Base-by-base conservation (phyloP, 768 basidiomycete species). In the Cytidiella melzeri region DNA sequence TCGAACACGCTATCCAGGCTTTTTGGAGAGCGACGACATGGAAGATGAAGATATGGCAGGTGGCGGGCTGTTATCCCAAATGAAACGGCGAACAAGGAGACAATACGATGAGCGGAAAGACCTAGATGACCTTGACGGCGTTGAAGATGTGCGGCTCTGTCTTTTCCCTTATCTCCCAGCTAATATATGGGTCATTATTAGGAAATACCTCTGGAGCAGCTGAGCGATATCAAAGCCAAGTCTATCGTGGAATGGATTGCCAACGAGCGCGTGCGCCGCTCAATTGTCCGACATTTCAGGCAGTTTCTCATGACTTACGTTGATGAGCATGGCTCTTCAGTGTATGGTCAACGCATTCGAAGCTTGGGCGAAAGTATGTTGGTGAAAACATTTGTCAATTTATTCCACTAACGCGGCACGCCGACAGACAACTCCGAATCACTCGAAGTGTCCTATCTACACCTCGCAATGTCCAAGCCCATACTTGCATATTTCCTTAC, bases 171-270 rank as follows among this genome's bases (percentile, higher is more conserved):
- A 4, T 50, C 40, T 23, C 39, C 11, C 42, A n/a, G 11, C 28
- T 28, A 36, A 45, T 42, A 25, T 66, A 44, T 67, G 27, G 19
- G 24, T 39, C 41, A 41, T 12, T 28, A 50, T 12, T 61, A 96
- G 91, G 93, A 97, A 67, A 76, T 99, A 47, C 93, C 96, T 0
- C 66, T 96, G 38, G 95, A 98, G 63, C 92, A 99, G 70, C 74
- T 99, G 9, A 90, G 91, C 52, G 96, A 99, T 62, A 93, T 99
- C 73, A 97, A 98, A 64, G 92, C 94, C 34, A 92, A 94, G 62
- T 93, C 91, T 11, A 92, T 99, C 49, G 87, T 88, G 20, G 96
- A 98, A 67, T 99, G 96, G 96, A 94, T 98, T 58, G 86, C 91
- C 15, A 85, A 86, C 50, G 92, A 94, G 50, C 82, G 89, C 37